Evolutionary conservation across 2,329 filamentous ascomycete species (phyloP).

Genomic region (Microsporum audouinii): DNA sequence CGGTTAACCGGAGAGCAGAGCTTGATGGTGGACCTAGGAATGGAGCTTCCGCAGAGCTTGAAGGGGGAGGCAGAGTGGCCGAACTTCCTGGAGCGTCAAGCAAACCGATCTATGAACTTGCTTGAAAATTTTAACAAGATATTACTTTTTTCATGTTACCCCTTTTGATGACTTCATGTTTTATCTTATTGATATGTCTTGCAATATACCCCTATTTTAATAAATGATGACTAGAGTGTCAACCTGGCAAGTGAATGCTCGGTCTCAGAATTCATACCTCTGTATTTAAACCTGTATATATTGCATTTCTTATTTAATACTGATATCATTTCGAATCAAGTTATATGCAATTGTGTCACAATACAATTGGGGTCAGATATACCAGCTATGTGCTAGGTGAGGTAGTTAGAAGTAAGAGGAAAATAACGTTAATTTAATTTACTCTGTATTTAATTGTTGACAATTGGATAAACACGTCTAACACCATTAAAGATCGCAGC

Average conservation of each 20-base stretch:
- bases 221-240: neutral
- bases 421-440: neutral
- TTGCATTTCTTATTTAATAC: neutral
- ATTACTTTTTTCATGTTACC: neutral
- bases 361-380: too few species aligned
- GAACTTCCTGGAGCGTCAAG: neutral
- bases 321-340: neutral
- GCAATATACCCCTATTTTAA: neutral
- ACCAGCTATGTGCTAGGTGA: too few species aligned
- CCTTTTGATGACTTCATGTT: neutral
- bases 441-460: neutral
- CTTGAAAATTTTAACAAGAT: neutral
- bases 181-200: neutral
- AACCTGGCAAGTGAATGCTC: neutral
- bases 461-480: neutral
- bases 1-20: neutral
- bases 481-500: neutral
- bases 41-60: neutral
- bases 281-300: neutral
- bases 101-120: neutral
- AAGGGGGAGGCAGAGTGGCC: neutral
- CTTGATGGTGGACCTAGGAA: neutral
- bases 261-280: neutral
- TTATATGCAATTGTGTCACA: too few species aligned
- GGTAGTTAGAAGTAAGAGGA: neutral